These are phyloP conservation scores for Medicago ruthenica DNA, from an alignment of 306 rosid genomes.

Conservation along the genomic window DNA sequence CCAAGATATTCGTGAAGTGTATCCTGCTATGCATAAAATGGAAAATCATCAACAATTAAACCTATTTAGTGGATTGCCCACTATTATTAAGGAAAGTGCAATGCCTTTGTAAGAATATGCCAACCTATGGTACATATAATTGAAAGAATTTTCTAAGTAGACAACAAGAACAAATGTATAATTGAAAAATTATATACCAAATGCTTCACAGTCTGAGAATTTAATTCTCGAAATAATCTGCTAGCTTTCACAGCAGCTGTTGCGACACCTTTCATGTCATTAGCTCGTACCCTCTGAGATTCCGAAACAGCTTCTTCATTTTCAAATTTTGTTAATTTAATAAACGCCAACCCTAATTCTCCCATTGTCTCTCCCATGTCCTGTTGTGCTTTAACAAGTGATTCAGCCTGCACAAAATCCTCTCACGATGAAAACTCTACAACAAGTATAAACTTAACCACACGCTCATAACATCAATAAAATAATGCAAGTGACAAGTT, in stretches of 20 bases:
- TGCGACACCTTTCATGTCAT: slow-evolving; percentile 83
- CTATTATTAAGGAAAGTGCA: neutral
- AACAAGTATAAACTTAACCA: slow-evolving; percentile 25
- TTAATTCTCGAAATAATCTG: slow-evolving; percentile 88
- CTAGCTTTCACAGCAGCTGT: slow-evolving; percentile 95
- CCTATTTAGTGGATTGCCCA: slow-evolving; percentile 23
- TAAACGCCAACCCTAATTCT: slow-evolving; percentile 82
- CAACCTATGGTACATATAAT: slow-evolving; percentile 11
- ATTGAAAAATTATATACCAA: slow-evolving; percentile 58
- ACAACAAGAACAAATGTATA: slow-evolving; percentile 13
- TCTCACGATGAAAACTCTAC: slow-evolving; percentile 17
- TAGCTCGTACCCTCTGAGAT: slow-evolving; percentile 76
- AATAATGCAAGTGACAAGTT: too few relatives aligned
- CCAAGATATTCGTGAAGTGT: slow-evolving; percentile 96
- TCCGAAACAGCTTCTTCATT: slow-evolving; percentile 73
- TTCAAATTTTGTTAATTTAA: slow-evolving; percentile 88
- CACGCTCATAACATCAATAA: neutral
- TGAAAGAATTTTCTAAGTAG: slow-evolving; percentile 11
- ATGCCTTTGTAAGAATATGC: slow-evolving; percentile 18
- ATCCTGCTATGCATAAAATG: slow-evolving; percentile 55
- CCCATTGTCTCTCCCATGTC: slow-evolving; percentile 97
- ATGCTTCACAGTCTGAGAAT: slow-evolving; percentile 93
- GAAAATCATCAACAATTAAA: slow-evolving; percentile 32
- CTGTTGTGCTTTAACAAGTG: slow-evolving; percentile 94
- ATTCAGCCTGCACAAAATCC: slow-evolving; percentile 73